These are phyloP conservation scores for Cicer pinnatifidum DNA, from an alignment of 306 rosid genomes.

Conservation along the genomic window DNA sequence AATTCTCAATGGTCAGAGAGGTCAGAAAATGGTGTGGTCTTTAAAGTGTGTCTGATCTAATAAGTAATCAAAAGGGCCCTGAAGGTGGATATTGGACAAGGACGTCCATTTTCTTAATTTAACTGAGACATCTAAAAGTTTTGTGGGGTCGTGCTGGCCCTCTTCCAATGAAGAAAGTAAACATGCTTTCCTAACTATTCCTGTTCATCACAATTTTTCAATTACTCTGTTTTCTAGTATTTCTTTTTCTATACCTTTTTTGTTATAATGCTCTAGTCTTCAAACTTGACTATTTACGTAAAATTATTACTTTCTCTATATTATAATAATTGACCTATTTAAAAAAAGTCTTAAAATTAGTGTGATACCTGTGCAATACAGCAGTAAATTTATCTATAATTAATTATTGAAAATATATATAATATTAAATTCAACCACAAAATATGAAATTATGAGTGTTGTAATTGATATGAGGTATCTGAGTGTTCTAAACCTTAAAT, in stretches of 20 bases:
- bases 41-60: slow-evolving; percentile 32
- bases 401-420: no score
- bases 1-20: slow-evolving; percentile 42
- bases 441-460: no score
- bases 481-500: no score
- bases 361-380: no score
- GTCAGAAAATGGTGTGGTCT: slow-evolving; percentile 51
- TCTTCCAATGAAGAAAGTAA: slow-evolving; percentile 56
- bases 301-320: no score
- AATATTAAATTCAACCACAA: no score
- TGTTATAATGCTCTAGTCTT: slow-evolving; percentile 28
- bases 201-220: slow-evolving; percentile 54
- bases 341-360: no score
- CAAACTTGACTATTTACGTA: slow-evolving; percentile 12
- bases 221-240: slow-evolving; percentile 27
- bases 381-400: no score
- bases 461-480: no score
- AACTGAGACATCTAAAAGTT: slow-evolving; percentile 50
- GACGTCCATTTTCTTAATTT: slow-evolving; percentile 60
- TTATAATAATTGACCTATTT: no score
- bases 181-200: slow-evolving; percentile 50
- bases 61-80: slow-evolving; percentile 47
- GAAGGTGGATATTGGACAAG: slow-evolving; percentile 50
- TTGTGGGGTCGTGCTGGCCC: slow-evolving; percentile 56
- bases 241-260: slow-evolving; percentile 17